Evolutionary conservation across 352 stramenopile species (phyloP).

Genomic region (Pythium dissimile): DNA sequence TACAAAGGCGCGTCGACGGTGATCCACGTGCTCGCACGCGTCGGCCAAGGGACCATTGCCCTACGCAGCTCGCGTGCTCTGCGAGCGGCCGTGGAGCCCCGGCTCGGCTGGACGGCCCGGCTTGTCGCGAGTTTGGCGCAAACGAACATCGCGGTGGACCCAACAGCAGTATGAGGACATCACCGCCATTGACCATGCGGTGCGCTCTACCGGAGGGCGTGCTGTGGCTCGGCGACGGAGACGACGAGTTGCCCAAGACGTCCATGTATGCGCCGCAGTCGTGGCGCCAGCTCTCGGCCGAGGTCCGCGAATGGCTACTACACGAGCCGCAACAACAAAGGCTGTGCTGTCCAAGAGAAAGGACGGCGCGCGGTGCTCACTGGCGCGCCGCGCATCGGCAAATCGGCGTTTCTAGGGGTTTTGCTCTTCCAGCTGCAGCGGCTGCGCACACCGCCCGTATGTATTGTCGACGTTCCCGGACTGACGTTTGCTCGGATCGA

Average conservation of each 20-base stretch:
- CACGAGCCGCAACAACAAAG: background rate
- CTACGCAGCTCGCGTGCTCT: background rate
- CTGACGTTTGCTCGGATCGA: constrained; percentile 16
- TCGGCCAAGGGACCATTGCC: background rate
- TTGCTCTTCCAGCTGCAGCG: constrained; percentile 5
- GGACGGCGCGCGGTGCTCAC: constrained; percentile 9
- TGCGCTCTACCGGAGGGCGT: background rate
- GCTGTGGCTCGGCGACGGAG: constrained; percentile 2
- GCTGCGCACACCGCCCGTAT: background rate
- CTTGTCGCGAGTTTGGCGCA: background rate
- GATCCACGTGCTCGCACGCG: constrained; percentile 10
- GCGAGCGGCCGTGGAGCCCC: background rate
- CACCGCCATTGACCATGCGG: background rate
- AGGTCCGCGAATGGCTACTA: constrained; percentile 2
- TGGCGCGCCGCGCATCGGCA: constrained; percentile 9
- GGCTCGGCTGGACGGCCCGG: background rate
- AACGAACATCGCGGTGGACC: background rate
- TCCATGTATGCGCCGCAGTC: background rate
- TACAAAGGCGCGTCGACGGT: background rate
- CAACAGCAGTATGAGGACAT: background rate
- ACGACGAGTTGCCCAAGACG: background rate
- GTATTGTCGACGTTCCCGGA: constrained; percentile 17
- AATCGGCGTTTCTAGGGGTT: constrained; percentile 17
- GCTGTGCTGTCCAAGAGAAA: background rate
- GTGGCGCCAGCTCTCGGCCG: constrained; percentile 2